A percentile compares a stretch with the other conserved stretches of the same genome.
Conservation (phyloP, 352 stramenopile species). For the Pythium chondricola region DNA sequence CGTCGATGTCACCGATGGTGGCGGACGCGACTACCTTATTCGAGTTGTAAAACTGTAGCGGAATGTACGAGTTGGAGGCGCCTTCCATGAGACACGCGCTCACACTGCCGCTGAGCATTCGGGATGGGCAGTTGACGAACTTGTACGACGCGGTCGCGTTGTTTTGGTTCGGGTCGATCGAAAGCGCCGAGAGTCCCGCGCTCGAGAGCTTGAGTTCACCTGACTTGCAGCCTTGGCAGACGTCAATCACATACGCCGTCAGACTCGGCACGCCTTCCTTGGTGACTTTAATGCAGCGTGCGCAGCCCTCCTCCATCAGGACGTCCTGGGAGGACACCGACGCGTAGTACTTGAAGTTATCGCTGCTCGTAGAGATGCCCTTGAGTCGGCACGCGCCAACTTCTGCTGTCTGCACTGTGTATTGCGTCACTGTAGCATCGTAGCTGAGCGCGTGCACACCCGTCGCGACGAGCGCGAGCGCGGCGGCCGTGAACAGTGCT, state of each 20-base stretch:
- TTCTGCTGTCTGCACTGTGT: conserved; percentile 52
- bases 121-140: conserved; percentile 49
- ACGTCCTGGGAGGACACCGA: conserved; percentile 57
- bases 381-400: conserved; percentile 69
- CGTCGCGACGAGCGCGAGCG: conserved; percentile 1
- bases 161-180: conserved; percentile 42
- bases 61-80: conserved; percentile 69
- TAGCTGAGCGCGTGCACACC: conserved; percentile 26
- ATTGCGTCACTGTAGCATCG: conserved; percentile 28
- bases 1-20: conserved; percentile 49
- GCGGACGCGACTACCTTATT: conserved; percentile 59
- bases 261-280: conserved; percentile 33
- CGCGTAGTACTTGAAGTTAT: conserved; percentile 79
- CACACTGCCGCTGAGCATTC: conserved; percentile 60
- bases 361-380: conserved; percentile 40
- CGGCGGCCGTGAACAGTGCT: background rate
- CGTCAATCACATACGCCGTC: conserved; percentile 67
- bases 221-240: conserved; percentile 47
- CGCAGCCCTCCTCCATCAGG: conserved; percentile 51
- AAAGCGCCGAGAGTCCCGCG: conserved; percentile 31
- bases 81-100: conserved; percentile 82
- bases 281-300: conserved; percentile 67
- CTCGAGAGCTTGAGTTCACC: conserved; percentile 48
- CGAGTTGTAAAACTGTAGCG: conserved; percentile 79
- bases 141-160: conserved; percentile 51